Evolutionary conservation across 1,284 basidiomycete species (phyloP).

Genomic region (Ustilago nuda): DNA sequence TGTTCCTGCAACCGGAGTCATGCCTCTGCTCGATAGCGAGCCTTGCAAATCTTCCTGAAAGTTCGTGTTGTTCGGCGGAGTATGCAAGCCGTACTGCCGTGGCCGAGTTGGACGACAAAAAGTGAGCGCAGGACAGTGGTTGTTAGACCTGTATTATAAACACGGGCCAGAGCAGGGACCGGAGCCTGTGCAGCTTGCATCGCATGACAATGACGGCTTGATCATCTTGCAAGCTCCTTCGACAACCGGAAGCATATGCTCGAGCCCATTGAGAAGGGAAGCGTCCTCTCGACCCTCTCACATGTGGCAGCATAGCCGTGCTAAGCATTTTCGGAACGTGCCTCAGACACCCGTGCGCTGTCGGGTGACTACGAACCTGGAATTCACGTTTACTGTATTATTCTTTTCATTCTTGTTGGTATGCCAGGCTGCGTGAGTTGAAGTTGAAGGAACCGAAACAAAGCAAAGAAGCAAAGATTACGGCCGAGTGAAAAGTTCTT

Average conservation of each 20-base stretch:
- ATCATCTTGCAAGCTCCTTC: no score
- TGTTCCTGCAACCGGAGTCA: slow-evolving; percentile 11
- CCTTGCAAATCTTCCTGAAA: not conserved
- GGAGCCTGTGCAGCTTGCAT: no score
- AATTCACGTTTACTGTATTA: not conserved
- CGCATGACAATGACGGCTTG: no score
- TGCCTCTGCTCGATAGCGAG: not conserved
- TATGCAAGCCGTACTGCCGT: slow-evolving; percentile 13
- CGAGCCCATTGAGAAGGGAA: not conserved
- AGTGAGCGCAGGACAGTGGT: not conserved
- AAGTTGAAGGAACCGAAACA: no score
- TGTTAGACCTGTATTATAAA: slow-evolving; percentile 5
- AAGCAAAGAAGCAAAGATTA: no score
- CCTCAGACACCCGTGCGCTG: not conserved
- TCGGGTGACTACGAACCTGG: not conserved
- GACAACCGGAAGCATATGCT: no score
- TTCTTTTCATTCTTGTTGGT: not conserved
- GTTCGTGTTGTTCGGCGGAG: not conserved
- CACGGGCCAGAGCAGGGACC: not conserved
- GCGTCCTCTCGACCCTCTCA: not conserved
- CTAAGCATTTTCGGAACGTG: not conserved
- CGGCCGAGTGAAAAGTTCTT: no score
- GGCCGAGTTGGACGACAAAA: slow-evolving; percentile 10
- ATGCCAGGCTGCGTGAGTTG: not conserved
- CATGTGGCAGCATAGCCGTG: not conserved